Percentiles rank a stretch among this genome's conserved stretches.
Evolutionary conservation across 2,329 filamentous ascomycete species (phyloP).

Genomic region (Beauveria sp.): DNA sequence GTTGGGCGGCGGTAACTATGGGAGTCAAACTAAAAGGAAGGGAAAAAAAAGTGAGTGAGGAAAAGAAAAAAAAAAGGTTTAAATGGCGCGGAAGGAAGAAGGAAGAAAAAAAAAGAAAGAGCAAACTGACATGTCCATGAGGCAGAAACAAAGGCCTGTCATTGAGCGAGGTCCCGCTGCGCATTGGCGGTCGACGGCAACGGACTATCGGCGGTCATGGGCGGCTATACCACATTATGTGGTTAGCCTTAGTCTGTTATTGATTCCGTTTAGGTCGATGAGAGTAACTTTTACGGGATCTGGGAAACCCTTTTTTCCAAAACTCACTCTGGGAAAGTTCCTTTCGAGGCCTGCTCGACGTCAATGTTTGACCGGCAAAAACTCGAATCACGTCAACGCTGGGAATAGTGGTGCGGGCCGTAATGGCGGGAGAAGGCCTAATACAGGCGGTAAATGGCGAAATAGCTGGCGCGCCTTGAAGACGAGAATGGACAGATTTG

Average conservation of each 20-base stretch:
- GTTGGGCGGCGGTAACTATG: neutral
- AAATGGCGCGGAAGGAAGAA: neutral
- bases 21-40: neutral
- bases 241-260: neutral
- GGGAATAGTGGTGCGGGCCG: too few species aligned
- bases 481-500: too few species aligned
- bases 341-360: too few species aligned
- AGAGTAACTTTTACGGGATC: too few species aligned
- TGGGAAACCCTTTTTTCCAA: too few species aligned
- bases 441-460: too few species aligned
- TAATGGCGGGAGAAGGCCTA: too few species aligned
- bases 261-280: too few species aligned
- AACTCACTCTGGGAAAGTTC: too few species aligned
- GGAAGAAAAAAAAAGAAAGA: neutral
- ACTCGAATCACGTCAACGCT: too few species aligned
- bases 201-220: conserved; percentile 6
- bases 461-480: too few species aligned
- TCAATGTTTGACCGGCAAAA: too few species aligned
- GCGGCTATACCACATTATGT: neutral
- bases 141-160: neutral
- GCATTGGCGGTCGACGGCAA: neutral
- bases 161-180: conserved; percentile 10
- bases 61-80: neutral
- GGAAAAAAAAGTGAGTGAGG: neutral
- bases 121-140: neutral